Conservation (phyloP, 768 basidiomycete genomes). For the Lactarius evosmus region DNA sequence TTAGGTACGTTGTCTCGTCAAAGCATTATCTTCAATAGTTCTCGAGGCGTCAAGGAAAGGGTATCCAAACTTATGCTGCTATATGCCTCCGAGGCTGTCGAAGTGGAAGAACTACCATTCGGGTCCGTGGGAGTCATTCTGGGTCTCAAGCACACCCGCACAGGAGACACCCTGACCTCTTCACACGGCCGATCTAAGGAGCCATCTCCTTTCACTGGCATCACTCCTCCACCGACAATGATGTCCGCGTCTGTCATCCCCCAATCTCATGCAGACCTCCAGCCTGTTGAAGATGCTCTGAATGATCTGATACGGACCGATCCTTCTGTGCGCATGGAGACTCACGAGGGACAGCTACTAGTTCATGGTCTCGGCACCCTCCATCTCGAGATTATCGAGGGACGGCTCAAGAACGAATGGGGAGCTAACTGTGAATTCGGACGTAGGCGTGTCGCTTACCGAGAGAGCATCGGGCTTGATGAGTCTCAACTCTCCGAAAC, state of each 20-base stretch:
- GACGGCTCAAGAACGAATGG: constrained; percentile 80
- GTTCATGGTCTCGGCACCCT: constrained; percentile 82
- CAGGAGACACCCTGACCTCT: constrained; percentile 80
- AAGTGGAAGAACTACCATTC: constrained; percentile 76
- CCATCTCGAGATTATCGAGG: constrained; percentile 86
- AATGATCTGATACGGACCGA: constrained; percentile 75
- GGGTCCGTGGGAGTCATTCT: constrained; percentile 84
- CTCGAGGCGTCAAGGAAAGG: constrained; percentile 66
- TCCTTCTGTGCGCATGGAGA: constrained; percentile 79
- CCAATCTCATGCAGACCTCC: constrained; percentile 72
- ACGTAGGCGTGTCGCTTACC: constrained; percentile 72
- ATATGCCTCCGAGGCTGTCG: constrained; percentile 72
- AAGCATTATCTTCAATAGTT: constrained; percentile 58
- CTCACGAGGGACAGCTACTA: constrained; percentile 78
- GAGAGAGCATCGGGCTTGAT: constrained; percentile 51
- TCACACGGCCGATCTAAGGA: constrained; percentile 37
- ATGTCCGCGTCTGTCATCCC: constrained; percentile 83
- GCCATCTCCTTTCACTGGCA: constrained; percentile 52
- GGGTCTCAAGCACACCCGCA: constrained; percentile 79
- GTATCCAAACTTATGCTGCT: constrained; percentile 71
- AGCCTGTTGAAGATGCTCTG: constrained; percentile 74
- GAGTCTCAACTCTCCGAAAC: constrained; percentile 32
- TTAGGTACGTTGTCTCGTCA: constrained; percentile 68
- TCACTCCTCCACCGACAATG: constrained; percentile 75
- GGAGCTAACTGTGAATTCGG: constrained; percentile 74